A percentile compares a stretch with the other conserved stretches of the same genome.
Evolutionary conservation across 1,284 basidiomycete species (phyloP).

Genomic region (Xanthoconium separans): DNA sequence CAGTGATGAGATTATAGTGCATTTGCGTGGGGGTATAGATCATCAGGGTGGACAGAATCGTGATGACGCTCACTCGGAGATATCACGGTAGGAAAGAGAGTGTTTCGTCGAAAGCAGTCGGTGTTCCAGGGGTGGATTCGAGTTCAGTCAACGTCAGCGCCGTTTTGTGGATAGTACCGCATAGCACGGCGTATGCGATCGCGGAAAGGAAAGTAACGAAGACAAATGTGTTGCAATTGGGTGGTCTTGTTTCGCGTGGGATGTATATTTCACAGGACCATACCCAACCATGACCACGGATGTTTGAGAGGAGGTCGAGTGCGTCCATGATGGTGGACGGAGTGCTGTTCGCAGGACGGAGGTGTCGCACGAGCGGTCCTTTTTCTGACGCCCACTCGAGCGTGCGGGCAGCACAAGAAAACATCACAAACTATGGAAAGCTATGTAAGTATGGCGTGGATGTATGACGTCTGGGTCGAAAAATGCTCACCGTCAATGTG

Average conservation of each 20-base stretch:
- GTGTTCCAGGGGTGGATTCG: constrained; percentile 38
- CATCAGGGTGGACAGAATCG: constrained; percentile 38
- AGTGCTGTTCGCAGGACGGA: constrained; percentile 1
- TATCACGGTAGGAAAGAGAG: constrained; percentile 42
- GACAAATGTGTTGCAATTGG: constrained; percentile 38
- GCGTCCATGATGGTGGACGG: constrained; percentile 37
- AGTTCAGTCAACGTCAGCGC: constrained; percentile 41
- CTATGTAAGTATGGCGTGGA: not conserved
- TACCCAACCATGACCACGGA: constrained; percentile 56
- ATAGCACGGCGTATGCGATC: constrained; percentile 36
- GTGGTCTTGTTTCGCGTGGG: constrained; percentile 41
- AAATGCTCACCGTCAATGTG: constrained; percentile 34
- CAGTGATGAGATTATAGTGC: constrained; percentile 36
- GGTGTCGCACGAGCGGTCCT: constrained; percentile 16
- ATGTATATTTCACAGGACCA: constrained; percentile 38
- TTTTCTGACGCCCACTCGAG: constrained; percentile 19
- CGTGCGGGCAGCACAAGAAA: constrained; percentile 12
- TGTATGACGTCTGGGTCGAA: not conserved
- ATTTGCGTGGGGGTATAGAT: constrained; percentile 45
- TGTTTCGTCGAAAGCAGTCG: constrained; percentile 45
- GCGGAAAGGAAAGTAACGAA: constrained; percentile 34
- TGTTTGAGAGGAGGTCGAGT: constrained; percentile 44
- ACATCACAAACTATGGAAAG: constrained; percentile 19
- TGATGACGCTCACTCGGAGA: constrained; percentile 42
- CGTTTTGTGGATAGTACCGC: constrained; percentile 42